Evolutionary conservation across 345 rosid species (phyloP), one percentile per base, ranked within the genome.

Genomic region (Eucalyptus pumila): DNA sequence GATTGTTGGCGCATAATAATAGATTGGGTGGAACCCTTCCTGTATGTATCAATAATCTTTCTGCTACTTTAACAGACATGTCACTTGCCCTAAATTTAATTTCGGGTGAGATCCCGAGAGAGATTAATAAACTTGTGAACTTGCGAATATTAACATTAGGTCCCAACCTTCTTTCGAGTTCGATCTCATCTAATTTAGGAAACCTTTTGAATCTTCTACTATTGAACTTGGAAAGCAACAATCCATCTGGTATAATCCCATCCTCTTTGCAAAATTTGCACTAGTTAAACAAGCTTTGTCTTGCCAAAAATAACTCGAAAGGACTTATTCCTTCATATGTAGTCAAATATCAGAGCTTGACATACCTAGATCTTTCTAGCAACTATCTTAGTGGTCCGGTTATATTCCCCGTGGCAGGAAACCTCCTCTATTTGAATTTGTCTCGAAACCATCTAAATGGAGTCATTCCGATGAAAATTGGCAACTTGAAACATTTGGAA

Each of bases 71-170:
- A 2, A 3, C 86, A 24, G 42, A 9, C 2, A 3, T 51, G 4
- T 52, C 9, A 19, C 56, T 52, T 1, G 0, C 0, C 24, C 0
- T 2, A 0, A 52, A 52, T 52, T 3, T 37, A 3, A 49, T 91
- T 6, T 52, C 48, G 1, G 93, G 92, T 48, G 48, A n/a, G 47
- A 87, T 93, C 34, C 92, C 89, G 9, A 4, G 49, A 26, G 91
- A 87, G 8, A 90, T 91, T 16, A 89, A 76, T 11, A 90, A 91
- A 48, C 88, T 89, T 49, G 89, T 88, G 56, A 87, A 86, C 67
- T 85, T 92, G 86, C 34, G 3, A 2, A 7, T 0, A 16, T 85
- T 44, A n/a, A 1, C 0, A 2, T 11, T 21, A 34, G 8, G 1
- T 19, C 5, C 0, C 40, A 85, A 85, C 21, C 14, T 72, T 72